Base-by-base conservation (phyloP, 2,329 filamentous ascomycete species). In the Colletotrichum navitas region DNA sequence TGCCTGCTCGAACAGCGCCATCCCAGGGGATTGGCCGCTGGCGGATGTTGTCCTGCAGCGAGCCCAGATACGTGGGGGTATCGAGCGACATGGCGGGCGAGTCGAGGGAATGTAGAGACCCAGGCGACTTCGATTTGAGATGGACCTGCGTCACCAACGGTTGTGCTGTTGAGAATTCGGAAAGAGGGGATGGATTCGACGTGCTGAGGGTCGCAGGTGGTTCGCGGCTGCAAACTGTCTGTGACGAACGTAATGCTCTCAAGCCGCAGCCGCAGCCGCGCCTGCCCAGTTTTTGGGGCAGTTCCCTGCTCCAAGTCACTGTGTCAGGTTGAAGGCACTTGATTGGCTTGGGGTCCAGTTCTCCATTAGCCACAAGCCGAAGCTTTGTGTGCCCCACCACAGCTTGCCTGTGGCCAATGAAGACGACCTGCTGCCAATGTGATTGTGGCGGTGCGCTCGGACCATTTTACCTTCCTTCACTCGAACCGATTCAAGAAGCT, bases 21-120 rank as follows among this genome's bases (percentile, higher is more conserved):
- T 98, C 95, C 96, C 96, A 99, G 70, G 95, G 95, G 83, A 99
- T 97, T 75, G 95, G 95, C 76, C 96, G 91, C 80, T 94, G 93
- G 80, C 96, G 94, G 81, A 98, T 97, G 87, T 98, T 98, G 89
- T 94, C 97, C 86, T 97, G 95, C 76, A 98, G 89, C 76, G 94
- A 95, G 80, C 85, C 84, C 69, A 90, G 90, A 83, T 98, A 98
- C 71, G 93, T 93, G 71, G 95, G 95, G 76, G 94, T 93, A 81
- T 98, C 94, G 82, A 97, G 90, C 81, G 94, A 95, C 95, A 98
- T 98, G 77, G 63, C 77, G 77, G 65, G 63, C 59, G 43, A 29
- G 32, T 58, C 34, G 63, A 43, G 58, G 62, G 52, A 39, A 66
- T 34, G 34, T 63, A 66, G 70, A 60, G 59, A 66, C 70, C 65